Evolutionary conservation across 768 basidiomycete genomes (phyloP).

Genomic region (Trametes cinnabarina): DNA sequence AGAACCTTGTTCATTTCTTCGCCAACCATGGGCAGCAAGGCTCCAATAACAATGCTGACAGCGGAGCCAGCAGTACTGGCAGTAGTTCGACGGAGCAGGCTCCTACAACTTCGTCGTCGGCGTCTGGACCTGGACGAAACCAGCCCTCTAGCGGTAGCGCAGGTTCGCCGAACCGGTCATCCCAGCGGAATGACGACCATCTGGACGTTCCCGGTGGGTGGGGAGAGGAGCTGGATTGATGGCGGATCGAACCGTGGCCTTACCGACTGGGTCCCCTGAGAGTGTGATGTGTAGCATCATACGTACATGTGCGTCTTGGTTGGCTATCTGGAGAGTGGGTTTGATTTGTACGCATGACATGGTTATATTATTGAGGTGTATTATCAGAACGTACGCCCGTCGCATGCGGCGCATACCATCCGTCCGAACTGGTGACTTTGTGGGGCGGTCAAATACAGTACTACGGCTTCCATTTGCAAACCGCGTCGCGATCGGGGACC

Average conservation of each 20-base stretch:
- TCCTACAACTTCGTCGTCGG: neutral
- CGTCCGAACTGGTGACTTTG: too few relatives aligned
- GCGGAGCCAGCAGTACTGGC: neutral
- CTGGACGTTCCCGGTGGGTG: constrained; percentile 22
- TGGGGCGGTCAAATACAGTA: too few relatives aligned
- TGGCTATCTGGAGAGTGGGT: too few relatives aligned
- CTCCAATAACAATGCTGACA: neutral
- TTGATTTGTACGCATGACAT: too few relatives aligned
- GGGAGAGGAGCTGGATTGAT: constrained; percentile 22
- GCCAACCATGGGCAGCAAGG: neutral
- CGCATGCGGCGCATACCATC: too few relatives aligned
- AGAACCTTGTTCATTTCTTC: constrained; percentile 12
- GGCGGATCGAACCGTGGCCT: neutral
- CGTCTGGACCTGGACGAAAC: neutral
- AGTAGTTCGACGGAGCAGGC: neutral
- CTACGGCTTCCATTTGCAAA: too few relatives aligned
- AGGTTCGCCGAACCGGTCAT: neutral
- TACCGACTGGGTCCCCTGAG: too few relatives aligned
- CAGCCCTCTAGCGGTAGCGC: neutral
- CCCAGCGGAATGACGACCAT: constrained; percentile 1
- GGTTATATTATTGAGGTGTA: too few relatives aligned
- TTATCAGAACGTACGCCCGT: too few relatives aligned
- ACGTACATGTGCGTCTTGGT: too few relatives aligned
- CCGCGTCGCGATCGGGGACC: constrained; percentile 8
- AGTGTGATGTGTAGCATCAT: too few relatives aligned